phyloP scores from a whole-genome alignment of 1,284 basidiomycete genomes.

The Pseudomicrostroma phylloplanum region DNA sequence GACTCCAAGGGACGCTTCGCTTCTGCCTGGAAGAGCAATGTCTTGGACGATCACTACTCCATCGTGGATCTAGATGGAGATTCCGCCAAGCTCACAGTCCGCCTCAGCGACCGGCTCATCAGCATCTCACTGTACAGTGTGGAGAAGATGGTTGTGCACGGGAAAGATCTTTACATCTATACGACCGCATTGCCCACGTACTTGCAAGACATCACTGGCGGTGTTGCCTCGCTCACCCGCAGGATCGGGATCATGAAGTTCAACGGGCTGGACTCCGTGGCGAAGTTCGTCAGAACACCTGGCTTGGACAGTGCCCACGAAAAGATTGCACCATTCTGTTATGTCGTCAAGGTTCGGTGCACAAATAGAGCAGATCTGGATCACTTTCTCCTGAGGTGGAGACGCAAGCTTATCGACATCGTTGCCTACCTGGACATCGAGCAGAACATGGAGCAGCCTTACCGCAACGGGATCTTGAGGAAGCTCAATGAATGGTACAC shows the following conservation, averaged over 20 bases:
- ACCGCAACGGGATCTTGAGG: neutral
- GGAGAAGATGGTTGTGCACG: slow-evolving; percentile 1
- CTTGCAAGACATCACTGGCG: neutral
- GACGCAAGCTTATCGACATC: neutral
- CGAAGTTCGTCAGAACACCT: neutral
- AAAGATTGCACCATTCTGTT: slow-evolving; percentile 10
- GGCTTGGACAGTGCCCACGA: slow-evolving; percentile 5
- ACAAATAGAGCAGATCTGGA: slow-evolving; percentile 2
- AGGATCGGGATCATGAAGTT: neutral
- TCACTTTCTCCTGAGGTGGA: neutral
- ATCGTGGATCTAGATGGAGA: slow-evolving; percentile 8
- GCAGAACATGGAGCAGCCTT: neutral
- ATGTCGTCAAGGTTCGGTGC: slow-evolving; percentile 4
- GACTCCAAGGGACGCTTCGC: neutral
- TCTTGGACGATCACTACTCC: neutral
- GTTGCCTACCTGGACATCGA: neutral
- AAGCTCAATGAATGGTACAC: slow-evolving; percentile 5
- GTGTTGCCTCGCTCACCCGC: neutral
- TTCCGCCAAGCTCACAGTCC: slow-evolving; percentile 1
- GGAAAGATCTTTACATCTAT: neutral
- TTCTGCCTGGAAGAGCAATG: slow-evolving; percentile 3
- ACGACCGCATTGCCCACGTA: neutral
- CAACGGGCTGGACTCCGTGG: neutral
- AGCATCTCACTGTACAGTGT: slow-evolving; percentile 10
- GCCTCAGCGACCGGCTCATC: slow-evolving; percentile 8